Evolutionary conservation across 2,329 filamentous ascomycete species (phyloP).

Genomic region (Bipolaris bicolor): DNA sequence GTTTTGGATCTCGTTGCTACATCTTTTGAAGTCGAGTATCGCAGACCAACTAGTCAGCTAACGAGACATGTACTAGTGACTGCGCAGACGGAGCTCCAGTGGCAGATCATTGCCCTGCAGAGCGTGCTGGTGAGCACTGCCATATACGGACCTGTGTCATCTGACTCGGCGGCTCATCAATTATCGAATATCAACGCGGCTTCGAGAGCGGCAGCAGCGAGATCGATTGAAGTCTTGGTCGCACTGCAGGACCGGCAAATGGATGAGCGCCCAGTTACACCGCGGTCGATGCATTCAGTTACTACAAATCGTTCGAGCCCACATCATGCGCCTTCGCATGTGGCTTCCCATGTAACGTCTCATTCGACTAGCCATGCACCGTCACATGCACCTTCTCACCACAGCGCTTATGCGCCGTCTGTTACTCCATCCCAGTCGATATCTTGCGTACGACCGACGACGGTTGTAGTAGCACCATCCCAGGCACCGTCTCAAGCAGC

Average conservation of each 20-base stretch:
- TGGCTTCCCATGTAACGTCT: not conserved
- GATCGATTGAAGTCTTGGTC: conserved; percentile 37
- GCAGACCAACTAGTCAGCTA: not conserved
- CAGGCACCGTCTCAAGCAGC: conserved; percentile 3
- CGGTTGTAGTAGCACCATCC: not conserved
- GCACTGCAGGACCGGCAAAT: conserved; percentile 36
- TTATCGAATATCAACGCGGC: conserved; percentile 38
- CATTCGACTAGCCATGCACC: not conserved
- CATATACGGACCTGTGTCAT: conserved; percentile 44
- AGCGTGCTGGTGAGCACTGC: conserved; percentile 41
- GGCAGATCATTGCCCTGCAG: conserved; percentile 46
- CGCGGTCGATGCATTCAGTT: conserved; percentile 25
- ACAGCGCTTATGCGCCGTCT: not conserved
- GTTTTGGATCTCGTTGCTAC: not conserved
- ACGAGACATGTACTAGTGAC: conserved; percentile 26
- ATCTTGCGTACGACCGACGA: conserved; percentile 1
- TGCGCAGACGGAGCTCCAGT: conserved; percentile 42
- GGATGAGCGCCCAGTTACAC: conserved; percentile 20
- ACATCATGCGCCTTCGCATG: conserved; percentile 4
- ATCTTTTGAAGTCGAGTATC: not conserved
- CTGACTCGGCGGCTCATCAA: conserved; percentile 42
- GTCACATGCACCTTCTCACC: conserved; percentile 1
- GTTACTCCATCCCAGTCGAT: conserved; percentile 5
- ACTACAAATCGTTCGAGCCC: conserved; percentile 12
- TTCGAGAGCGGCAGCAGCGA: conserved; percentile 37